Base-by-base conservation (phyloP, 495 filamentous ascomycete genomes). In the Lichenothelia convexa region DNA sequence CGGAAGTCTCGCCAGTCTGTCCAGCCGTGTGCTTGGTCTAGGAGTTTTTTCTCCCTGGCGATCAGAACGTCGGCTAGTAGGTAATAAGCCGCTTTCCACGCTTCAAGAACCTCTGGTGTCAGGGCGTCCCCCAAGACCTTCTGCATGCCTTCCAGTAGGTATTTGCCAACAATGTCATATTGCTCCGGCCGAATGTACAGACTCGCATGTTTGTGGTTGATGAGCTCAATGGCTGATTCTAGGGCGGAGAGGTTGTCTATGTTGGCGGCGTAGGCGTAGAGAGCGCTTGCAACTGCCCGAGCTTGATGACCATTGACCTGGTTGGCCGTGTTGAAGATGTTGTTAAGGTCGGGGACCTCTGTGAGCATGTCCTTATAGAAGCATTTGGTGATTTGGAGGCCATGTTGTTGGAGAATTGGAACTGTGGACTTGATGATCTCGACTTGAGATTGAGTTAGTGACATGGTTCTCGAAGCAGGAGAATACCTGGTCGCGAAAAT, bases 171-270 rank as follows among this genome's bases (percentile, higher is more conserved):
- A 34, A 78, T 67, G 30, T 65, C 49, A 57, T 82, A 83, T 40
- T 78, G 66, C 5, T 67, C 73, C 17, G 78, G 68, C 38, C 65
- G 55, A 45, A 85, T 71, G 54, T 71, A 71, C 21, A 83, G 67
- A 0, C 71, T 77, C 30, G 70, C 77, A 44, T 85, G 78, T 55
- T 81, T 82, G 53, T 78, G 65, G 49, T 73, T 73, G 49, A 85
- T 81, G 44, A 72, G 63, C 53, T 75, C 71, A n/a, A 85, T 65
- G 23, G 73, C 70, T 4, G 65, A 60, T 22, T 52, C 41, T 3
- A 85, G 62, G 18, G 63, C 69, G 36, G 58, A 60, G 4, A 80
- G 65, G 55, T 80, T 63, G 53, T 81, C 78, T 49, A 82, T 76
- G 51, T 81, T 62, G 16, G 63, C 60, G 38, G 78, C 78, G 42